A percentile compares a stretch with the other conserved stretches of the same genome.
phyloP scores from a whole-genome alignment of 345 rosid species.

The Citrus cavaleriei region DNA sequence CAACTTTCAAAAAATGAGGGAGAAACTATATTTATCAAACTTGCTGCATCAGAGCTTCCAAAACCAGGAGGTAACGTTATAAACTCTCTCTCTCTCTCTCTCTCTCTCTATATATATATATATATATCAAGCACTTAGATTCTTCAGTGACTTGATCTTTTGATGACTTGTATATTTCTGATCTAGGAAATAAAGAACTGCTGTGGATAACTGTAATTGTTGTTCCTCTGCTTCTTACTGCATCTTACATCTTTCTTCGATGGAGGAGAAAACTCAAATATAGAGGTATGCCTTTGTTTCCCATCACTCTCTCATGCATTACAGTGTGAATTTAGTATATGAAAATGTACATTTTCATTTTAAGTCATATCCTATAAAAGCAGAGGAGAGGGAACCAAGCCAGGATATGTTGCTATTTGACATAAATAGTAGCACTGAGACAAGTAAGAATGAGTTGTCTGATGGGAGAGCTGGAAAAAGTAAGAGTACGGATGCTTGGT shows the following conservation, averaged over 20 bases:
- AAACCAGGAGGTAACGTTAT: constrained; percentile 5
- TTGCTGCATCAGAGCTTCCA: constrained; percentile 12
- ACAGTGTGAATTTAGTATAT: too few relatives aligned
- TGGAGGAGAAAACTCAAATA: constrained; percentile 7
- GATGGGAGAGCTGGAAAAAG: not conserved
- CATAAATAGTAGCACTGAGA: not conserved
- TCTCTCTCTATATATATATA: too few relatives aligned
- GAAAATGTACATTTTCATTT: not conserved
- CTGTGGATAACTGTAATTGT: constrained; percentile 3
- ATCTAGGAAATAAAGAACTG: not conserved
- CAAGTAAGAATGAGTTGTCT: not conserved
- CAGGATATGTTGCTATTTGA: constrained; percentile 20
- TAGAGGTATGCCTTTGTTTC: not conserved
- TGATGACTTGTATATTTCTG: not conserved
- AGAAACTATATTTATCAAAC: constrained; percentile 4
- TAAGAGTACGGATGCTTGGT: not conserved
- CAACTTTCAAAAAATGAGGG: not conserved
- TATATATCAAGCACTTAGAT: not conserved
- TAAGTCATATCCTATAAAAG: not conserved
- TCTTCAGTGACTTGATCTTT: not conserved
- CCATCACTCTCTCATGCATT: not conserved
- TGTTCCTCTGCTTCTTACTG: not conserved
- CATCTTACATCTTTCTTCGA: not conserved
- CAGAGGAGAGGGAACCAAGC: not conserved
- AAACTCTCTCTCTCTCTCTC: too few relatives aligned